phyloP scores from a whole-genome alignment of 345 rosid genomes.

The Garcia nutans region DNA sequence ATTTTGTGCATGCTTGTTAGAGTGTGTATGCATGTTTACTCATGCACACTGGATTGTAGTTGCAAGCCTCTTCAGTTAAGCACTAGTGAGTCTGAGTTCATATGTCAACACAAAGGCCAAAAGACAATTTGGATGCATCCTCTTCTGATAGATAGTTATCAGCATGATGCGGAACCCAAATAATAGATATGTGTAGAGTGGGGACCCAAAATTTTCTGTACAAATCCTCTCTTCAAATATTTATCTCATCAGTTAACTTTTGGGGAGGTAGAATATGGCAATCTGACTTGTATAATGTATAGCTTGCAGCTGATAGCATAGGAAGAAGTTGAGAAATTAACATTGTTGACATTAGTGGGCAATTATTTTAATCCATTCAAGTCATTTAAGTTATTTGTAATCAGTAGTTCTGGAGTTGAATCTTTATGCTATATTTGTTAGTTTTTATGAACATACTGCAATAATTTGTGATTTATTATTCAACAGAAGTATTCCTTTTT shows the following conservation, averaged over 20 bases:
- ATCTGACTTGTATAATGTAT: neutral
- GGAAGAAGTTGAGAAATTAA: neutral
- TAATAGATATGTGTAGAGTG: neutral
- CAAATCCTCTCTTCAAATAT: neutral
- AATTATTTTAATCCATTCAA: neutral
- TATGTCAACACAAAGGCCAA: neutral
- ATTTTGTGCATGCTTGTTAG: neutral
- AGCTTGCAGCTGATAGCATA: neutral
- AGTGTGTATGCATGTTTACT: neutral
- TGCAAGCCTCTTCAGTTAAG: neutral
- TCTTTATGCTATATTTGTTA: neutral
- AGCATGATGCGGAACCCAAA: neutral
- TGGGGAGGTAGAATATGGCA: neutral
- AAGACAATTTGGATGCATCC: neutral
- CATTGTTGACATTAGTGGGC: neutral
- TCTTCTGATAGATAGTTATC: neutral
- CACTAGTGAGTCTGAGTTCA: neutral
- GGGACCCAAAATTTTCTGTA: neutral
- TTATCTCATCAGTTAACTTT: neutral
- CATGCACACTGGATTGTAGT: neutral
- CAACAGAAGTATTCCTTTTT: neutral
- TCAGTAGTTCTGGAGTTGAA: neutral
- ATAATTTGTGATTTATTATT: neutral
- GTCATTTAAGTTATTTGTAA: neutral
- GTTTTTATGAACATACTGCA: neutral